Evolutionary conservation across 257 asterid genomes (phyloP).

Genomic region (Jasminum sambac): DNA sequence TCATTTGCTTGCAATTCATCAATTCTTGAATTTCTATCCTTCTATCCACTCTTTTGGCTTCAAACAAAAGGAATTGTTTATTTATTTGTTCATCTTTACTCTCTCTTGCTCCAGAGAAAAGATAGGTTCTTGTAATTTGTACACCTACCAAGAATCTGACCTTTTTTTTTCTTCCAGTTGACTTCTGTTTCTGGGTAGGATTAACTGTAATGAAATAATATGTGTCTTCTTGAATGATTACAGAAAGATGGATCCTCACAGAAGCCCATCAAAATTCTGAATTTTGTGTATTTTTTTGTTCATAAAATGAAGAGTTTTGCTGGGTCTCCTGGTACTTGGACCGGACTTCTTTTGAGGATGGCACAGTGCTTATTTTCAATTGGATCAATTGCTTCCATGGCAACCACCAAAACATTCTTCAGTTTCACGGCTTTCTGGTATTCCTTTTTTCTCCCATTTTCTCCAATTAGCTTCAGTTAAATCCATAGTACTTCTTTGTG

Average conservation of each 20-base stretch:
- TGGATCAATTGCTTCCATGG: slow-evolving; percentile 52
- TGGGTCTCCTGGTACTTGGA: slow-evolving; percentile 56
- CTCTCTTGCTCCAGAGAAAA: neutral
- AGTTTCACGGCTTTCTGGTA: slow-evolving; percentile 60
- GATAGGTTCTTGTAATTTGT: neutral
- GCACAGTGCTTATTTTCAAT: slow-evolving; percentile 49
- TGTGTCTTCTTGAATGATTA: slow-evolving; percentile 1
- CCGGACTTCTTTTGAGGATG: slow-evolving; percentile 43
- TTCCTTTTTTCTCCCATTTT: slow-evolving; percentile 14
- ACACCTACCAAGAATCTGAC: slow-evolving; percentile 4
- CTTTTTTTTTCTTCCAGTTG: neutral
- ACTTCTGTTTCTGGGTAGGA: neutral
- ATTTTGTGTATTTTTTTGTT: neutral
- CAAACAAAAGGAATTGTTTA: neutral
- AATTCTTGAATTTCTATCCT: neutral
- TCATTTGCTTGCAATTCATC: slow-evolving; percentile 17
- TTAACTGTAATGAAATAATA: neutral
- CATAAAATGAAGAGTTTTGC: slow-evolving; percentile 47
- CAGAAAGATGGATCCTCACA: neutral
- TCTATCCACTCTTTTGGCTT: neutral
- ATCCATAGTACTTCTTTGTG: no score
- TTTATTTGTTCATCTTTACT: neutral
- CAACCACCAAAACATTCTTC: slow-evolving; percentile 43
- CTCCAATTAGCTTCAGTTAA: neutral
- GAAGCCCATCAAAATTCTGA: slow-evolving; percentile 1